phyloP scores from a whole-genome alignment of 441 rosid species.

The Melianthus villosus region DNA sequence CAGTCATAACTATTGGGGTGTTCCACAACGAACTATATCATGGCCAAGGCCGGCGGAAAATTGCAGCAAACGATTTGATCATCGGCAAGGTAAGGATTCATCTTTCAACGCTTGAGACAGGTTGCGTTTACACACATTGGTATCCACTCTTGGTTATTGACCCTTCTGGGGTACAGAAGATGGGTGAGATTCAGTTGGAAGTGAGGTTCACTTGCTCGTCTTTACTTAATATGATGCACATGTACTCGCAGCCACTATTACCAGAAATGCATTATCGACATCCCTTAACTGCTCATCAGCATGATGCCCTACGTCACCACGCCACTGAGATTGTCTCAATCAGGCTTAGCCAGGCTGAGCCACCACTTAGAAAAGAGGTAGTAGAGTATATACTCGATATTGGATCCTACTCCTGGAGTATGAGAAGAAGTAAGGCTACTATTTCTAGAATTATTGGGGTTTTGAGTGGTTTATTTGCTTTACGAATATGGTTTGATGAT shows the following conservation, averaged over 20 bases:
- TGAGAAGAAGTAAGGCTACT: constrained; percentile 87
- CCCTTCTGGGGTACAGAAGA: constrained; percentile 64
- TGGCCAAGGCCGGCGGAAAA: constrained; percentile 25
- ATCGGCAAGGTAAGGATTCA: constrained; percentile 81
- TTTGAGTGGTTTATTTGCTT: constrained; percentile 38
- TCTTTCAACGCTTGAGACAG: constrained; percentile 66
- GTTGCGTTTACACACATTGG: constrained; percentile 63
- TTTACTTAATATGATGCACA: constrained; percentile 51
- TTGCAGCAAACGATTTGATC: constrained; percentile 40
- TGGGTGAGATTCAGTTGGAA: constrained; percentile 70
- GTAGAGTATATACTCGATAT: constrained; percentile 89
- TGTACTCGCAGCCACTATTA: constrained; percentile 62
- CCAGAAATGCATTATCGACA: constrained; percentile 86
- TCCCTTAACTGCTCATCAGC: constrained; percentile 67
- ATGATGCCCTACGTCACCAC: constrained; percentile 63
- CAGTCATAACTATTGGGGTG: constrained; percentile 73
- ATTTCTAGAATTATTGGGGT: constrained; percentile 64
- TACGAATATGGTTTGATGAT: constrained; percentile 55
- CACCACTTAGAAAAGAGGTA: constrained; percentile 69
- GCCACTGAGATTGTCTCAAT: constrained; percentile 71
- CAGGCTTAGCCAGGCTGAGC: constrained; percentile 76
- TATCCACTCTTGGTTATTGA: constrained; percentile 73
- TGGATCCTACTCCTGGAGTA: constrained; percentile 81
- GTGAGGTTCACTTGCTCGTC: constrained; percentile 62
- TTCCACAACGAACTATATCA: constrained; percentile 76